Conservation (phyloP, 768 basidiomycete species). For the Lentinula sp. region DNA sequence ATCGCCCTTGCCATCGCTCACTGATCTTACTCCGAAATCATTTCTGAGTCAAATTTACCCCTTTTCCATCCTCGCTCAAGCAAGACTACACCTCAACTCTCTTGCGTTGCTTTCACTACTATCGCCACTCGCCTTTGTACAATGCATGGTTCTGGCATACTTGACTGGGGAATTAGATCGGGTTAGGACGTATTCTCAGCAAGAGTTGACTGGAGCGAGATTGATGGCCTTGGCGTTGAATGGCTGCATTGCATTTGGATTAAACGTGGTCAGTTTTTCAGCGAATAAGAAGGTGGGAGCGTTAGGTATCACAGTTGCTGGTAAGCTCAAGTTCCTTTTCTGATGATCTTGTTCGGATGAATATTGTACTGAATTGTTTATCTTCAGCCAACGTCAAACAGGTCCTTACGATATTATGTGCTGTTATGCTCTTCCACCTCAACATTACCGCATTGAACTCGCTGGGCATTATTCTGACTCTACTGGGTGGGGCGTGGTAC, state of each 20-base stretch:
- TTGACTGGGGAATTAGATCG: constrained; percentile 72
- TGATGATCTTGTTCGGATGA: not conserved
- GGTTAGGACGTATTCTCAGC: constrained; percentile 43
- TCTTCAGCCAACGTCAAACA: constrained; percentile 83
- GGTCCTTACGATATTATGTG: constrained; percentile 81
- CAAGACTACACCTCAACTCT: constrained; percentile 51
- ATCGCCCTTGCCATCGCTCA: constrained; percentile 23
- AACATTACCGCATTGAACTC: constrained; percentile 76
- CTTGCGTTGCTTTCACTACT: constrained; percentile 86
- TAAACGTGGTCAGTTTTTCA: constrained; percentile 93
- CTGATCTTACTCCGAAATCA: constrained; percentile 8
- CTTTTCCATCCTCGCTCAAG: constrained; percentile 15
- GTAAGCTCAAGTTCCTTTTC: constrained; percentile 29
- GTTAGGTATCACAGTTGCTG: constrained; percentile 86
- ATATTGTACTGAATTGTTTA: constrained; percentile 6
- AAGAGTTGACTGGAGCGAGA: constrained; percentile 31
- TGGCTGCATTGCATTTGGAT: constrained; percentile 81
- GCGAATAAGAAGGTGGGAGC: constrained; percentile 93
- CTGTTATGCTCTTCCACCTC: constrained; percentile 79
- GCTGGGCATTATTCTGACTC: constrained; percentile 77
- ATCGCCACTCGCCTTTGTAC: constrained; percentile 86
- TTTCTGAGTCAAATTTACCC: constrained; percentile 13
- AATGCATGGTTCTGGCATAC: constrained; percentile 76
- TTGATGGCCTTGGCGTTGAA: constrained; percentile 62
- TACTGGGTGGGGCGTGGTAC: constrained; percentile 82